These are phyloP conservation scores for Zymoseptoria crescenta DNA, from an alignment of 2,329 filamentous ascomycete species.

Conservation along the genomic window DNA sequence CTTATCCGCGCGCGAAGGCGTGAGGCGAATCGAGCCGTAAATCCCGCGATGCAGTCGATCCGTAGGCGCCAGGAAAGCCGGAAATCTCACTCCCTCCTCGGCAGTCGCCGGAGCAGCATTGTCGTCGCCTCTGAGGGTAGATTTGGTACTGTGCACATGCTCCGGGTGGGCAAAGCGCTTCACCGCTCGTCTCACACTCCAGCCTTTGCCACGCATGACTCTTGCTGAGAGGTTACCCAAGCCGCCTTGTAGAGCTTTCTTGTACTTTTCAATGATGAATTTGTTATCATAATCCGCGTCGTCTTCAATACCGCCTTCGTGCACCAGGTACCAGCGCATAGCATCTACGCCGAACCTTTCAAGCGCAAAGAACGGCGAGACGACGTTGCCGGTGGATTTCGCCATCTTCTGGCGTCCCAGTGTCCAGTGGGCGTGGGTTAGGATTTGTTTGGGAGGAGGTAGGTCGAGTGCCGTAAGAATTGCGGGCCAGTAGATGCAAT, in stretches of 20 bases:
- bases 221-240: slow-evolving; percentile 75
- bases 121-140: neutral
- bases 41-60: neutral
- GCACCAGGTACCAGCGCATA: slow-evolving; percentile 81
- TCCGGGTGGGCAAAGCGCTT: slow-evolving; percentile 21
- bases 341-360: slow-evolving; percentile 81
- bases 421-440: slow-evolving; percentile 94
- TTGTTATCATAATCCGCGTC: slow-evolving; percentile 83
- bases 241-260: slow-evolving; percentile 66
- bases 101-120: slow-evolving; percentile 2
- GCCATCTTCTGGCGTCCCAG: slow-evolving; percentile 91
- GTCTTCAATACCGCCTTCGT: slow-evolving; percentile 65
- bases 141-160: neutral
- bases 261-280: slow-evolving; percentile 66
- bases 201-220: slow-evolving; percentile 49
- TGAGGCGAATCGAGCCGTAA: slow-evolving; percentile 15
- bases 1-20: slow-evolving; percentile 38
- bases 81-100: neutral
- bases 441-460: slow-evolving; percentile 66
- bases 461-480: slow-evolving; percentile 83
- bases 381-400: slow-evolving; percentile 89
- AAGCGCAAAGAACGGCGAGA: slow-evolving; percentile 87
- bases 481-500: slow-evolving; percentile 97
- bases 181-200: slow-evolving; percentile 44
- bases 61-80: neutral